phyloP scores from a whole-genome alignment of 345 rosid species.

The Rhodamnia rubescens region DNA sequence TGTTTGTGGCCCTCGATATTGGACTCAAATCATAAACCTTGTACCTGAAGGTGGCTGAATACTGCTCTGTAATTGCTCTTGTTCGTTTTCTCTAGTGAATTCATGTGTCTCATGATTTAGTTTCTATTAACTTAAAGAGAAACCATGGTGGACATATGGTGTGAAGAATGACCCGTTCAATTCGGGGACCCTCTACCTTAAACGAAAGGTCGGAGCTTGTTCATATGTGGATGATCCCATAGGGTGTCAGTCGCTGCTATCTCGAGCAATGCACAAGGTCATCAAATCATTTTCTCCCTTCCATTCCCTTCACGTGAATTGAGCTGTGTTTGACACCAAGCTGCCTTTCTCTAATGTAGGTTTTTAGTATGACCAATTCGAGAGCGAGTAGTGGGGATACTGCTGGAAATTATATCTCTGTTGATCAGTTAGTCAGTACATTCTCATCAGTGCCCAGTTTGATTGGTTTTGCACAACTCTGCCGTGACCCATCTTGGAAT shows the following conservation, averaged over 20 bases:
- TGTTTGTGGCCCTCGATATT: slow-evolving; percentile 96
- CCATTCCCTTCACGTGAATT: neutral
- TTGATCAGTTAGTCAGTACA: slow-evolving; percentile 90
- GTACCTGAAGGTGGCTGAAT: slow-evolving; percentile 59
- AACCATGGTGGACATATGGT: slow-evolving; percentile 78
- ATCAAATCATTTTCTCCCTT: neutral
- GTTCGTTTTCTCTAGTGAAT: neutral
- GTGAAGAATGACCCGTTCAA: slow-evolving; percentile 65
- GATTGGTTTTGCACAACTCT: slow-evolving; percentile 80
- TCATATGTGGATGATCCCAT: slow-evolving; percentile 93
- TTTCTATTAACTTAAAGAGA: slow-evolving; percentile 34
- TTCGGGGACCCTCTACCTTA: slow-evolving; percentile 80
- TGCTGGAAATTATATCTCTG: slow-evolving; percentile 35
- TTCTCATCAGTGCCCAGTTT: slow-evolving; percentile 97
- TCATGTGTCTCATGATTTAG: neutral
- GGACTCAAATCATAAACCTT: slow-evolving; percentile 87
- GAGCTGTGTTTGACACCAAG: neutral
- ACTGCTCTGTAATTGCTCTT: slow-evolving; percentile 2
- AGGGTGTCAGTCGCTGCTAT: slow-evolving; percentile 85
- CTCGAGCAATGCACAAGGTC: slow-evolving; percentile 98
- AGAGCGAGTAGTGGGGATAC: slow-evolving; percentile 21
- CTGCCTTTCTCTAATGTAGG: slow-evolving; percentile 27
- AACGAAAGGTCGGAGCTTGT: slow-evolving; percentile 95
- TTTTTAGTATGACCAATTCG: slow-evolving; percentile 58
- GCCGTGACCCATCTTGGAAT: slow-evolving; percentile 83